Conservation (phyloP, 2,329 filamentous ascomycete species). For the Tolypocladium ophioglossoides region DNA sequence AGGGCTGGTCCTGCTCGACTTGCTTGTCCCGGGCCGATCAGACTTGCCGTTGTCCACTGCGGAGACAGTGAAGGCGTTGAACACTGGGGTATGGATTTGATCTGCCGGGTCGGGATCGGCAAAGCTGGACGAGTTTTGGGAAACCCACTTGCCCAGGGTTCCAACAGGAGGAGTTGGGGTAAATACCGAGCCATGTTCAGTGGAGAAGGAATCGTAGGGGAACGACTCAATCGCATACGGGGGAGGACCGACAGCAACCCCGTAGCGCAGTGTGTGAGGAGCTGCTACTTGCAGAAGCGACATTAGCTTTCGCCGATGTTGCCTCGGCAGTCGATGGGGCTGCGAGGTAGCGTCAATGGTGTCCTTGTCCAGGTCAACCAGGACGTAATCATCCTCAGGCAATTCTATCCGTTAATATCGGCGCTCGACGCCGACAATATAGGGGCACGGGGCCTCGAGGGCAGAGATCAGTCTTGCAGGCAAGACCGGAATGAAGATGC, state of each 20-base stretch:
- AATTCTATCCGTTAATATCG: constrained; percentile 79
- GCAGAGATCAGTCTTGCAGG: constrained; percentile 82
- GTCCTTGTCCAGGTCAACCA: constrained; percentile 89
- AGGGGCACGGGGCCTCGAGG: constrained; percentile 89
- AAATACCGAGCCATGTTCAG: constrained; percentile 75
- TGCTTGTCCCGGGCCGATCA: constrained; percentile 70
- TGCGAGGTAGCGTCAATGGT: constrained; percentile 74
- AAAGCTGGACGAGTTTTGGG: constrained; percentile 82
- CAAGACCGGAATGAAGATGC: constrained; percentile 86
- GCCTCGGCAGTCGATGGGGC: constrained; percentile 71
- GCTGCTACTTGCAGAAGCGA: constrained; percentile 83
- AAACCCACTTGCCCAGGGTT: constrained; percentile 74
- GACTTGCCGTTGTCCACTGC: constrained; percentile 54
- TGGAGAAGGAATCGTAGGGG: constrained; percentile 81
- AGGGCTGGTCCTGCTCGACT: constrained; percentile 50
- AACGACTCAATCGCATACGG: constrained; percentile 89
- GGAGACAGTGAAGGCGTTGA: constrained; percentile 83
- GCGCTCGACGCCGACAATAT: constrained; percentile 91
- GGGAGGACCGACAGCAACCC: constrained; percentile 79
- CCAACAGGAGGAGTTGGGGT: constrained; percentile 58
- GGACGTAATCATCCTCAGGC: constrained; percentile 89
- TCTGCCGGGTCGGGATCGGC: constrained; percentile 50
- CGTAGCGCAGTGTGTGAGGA: constrained; percentile 77
- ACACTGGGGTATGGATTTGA: constrained; percentile 54
- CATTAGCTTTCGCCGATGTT: constrained; percentile 80